Conservation (phyloP, 176 grass and related monocot species). For the Phragmites australis region DNA sequence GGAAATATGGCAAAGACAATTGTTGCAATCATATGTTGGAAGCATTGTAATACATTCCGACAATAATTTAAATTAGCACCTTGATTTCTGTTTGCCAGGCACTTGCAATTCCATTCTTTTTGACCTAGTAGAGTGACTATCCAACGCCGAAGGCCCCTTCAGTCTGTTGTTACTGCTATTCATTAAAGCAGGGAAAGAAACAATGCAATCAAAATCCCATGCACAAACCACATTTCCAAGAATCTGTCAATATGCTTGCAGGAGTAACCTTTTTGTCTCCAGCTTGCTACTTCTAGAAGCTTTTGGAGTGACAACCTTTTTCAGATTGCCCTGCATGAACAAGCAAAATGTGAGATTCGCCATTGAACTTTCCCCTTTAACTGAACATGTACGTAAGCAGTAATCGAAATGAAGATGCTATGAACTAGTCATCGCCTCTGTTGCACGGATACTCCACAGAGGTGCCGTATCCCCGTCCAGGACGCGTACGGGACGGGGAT, state of each 20-base stretch:
- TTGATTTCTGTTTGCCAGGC: constrained; percentile 60
- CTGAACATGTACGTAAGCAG: background rate
- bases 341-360: constrained; percentile 24
- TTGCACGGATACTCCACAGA: no score
- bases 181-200: constrained; percentile 19
- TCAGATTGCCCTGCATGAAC: constrained; percentile 47
- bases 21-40: constrained; percentile 23
- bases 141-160: constrained; percentile 15
- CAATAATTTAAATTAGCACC: constrained; percentile 47
- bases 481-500: no score
- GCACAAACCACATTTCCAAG: constrained; percentile 8
- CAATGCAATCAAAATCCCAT: constrained; percentile 9
- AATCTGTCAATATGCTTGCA: constrained; percentile 17
- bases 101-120: constrained; percentile 44
- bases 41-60: constrained; percentile 36
- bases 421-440: no score
- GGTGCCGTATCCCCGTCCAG: no score
- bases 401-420: background rate
- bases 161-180: constrained; percentile 39
- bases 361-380: background rate
- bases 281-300: constrained; percentile 43
- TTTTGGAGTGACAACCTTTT: constrained; percentile 49
- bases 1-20: constrained; percentile 17
- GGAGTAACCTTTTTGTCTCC: constrained; percentile 68
- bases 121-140: constrained; percentile 32